A percentile compares a stretch with the other conserved stretches of the same genome.
These are phyloP conservation scores for Tephrocybe sp. DNA, from an alignment of 768 basidiomycete species.

Conservation along the genomic window DNA sequence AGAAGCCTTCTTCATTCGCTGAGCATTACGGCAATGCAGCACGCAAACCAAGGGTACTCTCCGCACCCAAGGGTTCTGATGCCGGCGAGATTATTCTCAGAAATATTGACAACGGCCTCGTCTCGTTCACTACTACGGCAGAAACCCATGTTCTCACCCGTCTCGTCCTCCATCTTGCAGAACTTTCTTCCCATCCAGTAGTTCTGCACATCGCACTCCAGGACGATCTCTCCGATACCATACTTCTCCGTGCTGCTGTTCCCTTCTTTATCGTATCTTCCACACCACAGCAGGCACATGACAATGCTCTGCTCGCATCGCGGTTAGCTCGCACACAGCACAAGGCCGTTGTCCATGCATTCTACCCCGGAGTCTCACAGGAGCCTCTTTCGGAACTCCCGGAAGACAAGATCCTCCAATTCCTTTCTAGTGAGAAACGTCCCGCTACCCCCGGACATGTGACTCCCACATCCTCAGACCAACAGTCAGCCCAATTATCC, in stretches of 20 bases:
- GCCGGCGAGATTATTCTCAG: slow-evolving; percentile 55
- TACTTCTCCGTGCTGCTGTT: slow-evolving; percentile 74
- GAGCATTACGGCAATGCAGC: slow-evolving; percentile 29
- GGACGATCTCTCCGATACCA: slow-evolving; percentile 69
- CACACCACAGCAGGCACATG: slow-evolving; percentile 78
- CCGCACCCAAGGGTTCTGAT: slow-evolving; percentile 65
- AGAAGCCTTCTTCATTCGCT: slow-evolving; percentile 48
- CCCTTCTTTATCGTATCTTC: slow-evolving; percentile 82
- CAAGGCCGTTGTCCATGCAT: slow-evolving; percentile 84
- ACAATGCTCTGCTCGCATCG: slow-evolving; percentile 85
- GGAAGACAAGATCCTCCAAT: slow-evolving; percentile 57
- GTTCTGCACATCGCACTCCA: slow-evolving; percentile 69
- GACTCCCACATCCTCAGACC: slow-evolving; percentile 10
- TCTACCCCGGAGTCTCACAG: slow-evolving; percentile 45
- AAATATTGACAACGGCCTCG: slow-evolving; percentile 41
- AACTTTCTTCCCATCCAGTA: slow-evolving; percentile 61
- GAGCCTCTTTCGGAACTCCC: slow-evolving; percentile 47
- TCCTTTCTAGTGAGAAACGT: slow-evolving; percentile 50
- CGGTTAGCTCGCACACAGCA: slow-evolving; percentile 67
- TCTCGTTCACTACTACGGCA: slow-evolving; percentile 56
- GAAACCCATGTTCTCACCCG: slow-evolving; percentile 51
- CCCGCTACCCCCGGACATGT: slow-evolving; percentile 31
- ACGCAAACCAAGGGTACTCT: slow-evolving; percentile 40
- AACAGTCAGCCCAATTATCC: slow-evolving; percentile 2
- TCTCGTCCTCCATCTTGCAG: slow-evolving; percentile 67